Base-by-base conservation (phyloP, 2,329 filamentous ascomycete genomes). In the Drechslerella stenobrocha region DNA sequence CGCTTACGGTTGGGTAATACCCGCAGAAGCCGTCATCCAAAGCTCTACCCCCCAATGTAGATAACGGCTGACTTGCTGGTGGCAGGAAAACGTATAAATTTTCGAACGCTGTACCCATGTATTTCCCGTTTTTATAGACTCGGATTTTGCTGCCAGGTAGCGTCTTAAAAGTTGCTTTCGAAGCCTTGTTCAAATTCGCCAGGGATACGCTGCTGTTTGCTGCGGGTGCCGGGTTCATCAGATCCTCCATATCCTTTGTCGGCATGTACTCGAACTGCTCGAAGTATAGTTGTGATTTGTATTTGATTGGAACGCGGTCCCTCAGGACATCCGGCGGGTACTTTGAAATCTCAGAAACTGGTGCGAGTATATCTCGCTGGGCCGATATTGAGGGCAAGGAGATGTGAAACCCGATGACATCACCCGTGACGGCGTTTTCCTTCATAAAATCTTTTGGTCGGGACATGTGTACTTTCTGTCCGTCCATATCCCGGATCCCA, bases 11-110 rank as follows among this genome's bases (percentile, higher is more conserved):
- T 1, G 93, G 93, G 74, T 95, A 96, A 78, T 98, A 98, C 8
- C 93, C 95, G 1, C 96, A 83, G 81, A 93, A 88, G 32, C 92
- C 93, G 74, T 98, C 93, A 74, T 98, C 93, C 69, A 95, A 84
- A 69, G 93, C 88, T 50, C 93, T 81, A 15, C 89, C 90, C 9
- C 88, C 89, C 40, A 87, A 82, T 70, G 88, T 85, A 3, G 82
- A 79, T 65, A 85, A 83, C 2, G 87, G 87, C 67, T 84, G 85
- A 3, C 89, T 95, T 0, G 93, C 91, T 0, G 91, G 92, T 0
- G 93, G 93, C 0, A 98, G 80, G 77, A 98, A 98, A 2, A 90
- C 86, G 23, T 96, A 83, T 0, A 98, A 83, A 71, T 95, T 85
- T 59, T 88, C 88, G 75, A 95, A 98, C 0, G 92, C 85, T 0